Percentiles rank a stretch among this genome's conserved stretches.
Conservation (phyloP, 2,329 filamentous ascomycete genomes). For the Aspergillus quadrilineatus region DNA sequence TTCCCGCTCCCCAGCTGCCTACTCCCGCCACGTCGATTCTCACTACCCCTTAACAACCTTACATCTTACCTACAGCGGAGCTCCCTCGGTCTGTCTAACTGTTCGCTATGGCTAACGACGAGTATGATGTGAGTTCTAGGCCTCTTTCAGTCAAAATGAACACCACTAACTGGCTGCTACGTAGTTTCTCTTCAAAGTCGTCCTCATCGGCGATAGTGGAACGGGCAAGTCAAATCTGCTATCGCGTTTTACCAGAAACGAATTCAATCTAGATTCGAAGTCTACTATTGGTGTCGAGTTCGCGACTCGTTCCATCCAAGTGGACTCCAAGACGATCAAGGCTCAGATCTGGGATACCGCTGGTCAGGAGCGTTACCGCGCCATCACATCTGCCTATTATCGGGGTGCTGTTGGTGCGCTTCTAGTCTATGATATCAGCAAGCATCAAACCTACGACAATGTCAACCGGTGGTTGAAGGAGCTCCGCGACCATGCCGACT, state of each 20-base stretch:
- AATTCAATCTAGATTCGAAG: conserved; percentile 99
- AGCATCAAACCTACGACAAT: conserved; percentile 99
- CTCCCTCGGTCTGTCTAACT: conserved; percentile 24
- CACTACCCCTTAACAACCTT: conserved; percentile 13
- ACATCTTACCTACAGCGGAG: conserved; percentile 21
- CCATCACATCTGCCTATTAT: conserved; percentile 99
- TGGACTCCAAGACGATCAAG: conserved; percentile 99
- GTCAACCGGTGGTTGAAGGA: conserved; percentile 99
- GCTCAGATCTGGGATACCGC: conserved; percentile 99
- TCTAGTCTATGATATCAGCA: conserved; percentile 99
- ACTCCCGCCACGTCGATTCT: conserved; percentile 23
- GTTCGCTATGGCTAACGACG: conserved; percentile 90
- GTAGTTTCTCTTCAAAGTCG: conserved; percentile 99
- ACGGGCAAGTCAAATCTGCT: conserved; percentile 96
- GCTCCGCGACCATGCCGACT: conserved; percentile 94
- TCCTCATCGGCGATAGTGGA: conserved; percentile 98
- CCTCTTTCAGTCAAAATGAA: not conserved
- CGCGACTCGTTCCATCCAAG: conserved; percentile 96
- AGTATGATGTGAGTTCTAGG: conserved; percentile 84
- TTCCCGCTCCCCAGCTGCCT: conserved; percentile 19
- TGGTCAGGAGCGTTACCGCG: conserved; percentile 97
- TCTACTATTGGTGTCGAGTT: conserved; percentile 99
- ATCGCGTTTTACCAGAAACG: conserved; percentile 98
- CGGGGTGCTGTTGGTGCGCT: conserved; percentile 94
- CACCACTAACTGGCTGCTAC: conserved; percentile 21